Conservation (phyloP, 345 rosid species). For the Hibiscus tridactylites region DNA sequence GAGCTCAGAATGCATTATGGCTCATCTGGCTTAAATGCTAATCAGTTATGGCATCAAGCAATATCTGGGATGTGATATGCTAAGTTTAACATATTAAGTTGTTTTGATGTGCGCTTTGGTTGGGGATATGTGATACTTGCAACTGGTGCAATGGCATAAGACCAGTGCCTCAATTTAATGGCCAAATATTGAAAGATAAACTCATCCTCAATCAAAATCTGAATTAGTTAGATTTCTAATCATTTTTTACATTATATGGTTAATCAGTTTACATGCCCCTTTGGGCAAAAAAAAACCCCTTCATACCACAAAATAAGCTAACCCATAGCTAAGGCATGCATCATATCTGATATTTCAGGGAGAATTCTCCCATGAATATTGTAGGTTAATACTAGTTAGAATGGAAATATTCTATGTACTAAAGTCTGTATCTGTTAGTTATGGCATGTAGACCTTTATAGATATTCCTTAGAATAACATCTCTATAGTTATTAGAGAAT, state of each 20-base stretch:
- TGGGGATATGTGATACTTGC: neutral
- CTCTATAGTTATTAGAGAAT: too few relatives aligned
- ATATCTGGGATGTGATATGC: neutral
- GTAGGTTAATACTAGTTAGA: too few relatives aligned
- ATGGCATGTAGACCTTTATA: too few relatives aligned
- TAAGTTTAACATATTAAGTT: neutral
- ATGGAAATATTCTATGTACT: too few relatives aligned
- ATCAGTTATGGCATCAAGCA: neutral
- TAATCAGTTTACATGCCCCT: neutral
- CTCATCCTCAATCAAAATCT: neutral
- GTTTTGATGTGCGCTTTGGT: neutral
- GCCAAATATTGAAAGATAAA: neutral
- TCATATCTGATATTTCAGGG: neutral
- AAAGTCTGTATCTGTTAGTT: too few relatives aligned
- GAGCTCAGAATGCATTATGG: neutral
- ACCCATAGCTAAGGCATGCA: neutral
- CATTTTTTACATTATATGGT: neutral
- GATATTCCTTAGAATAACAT: too few relatives aligned
- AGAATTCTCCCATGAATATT: neutral
- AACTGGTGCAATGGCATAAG: neutral
- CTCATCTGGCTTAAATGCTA: neutral
- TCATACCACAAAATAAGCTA: neutral
- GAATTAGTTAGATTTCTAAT: neutral
- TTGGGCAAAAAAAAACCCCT: neutral
- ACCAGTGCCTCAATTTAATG: neutral